Evolutionary conservation across 805 yeast species (phyloP).

Genomic region (Suhomyces vadensis): DNA sequence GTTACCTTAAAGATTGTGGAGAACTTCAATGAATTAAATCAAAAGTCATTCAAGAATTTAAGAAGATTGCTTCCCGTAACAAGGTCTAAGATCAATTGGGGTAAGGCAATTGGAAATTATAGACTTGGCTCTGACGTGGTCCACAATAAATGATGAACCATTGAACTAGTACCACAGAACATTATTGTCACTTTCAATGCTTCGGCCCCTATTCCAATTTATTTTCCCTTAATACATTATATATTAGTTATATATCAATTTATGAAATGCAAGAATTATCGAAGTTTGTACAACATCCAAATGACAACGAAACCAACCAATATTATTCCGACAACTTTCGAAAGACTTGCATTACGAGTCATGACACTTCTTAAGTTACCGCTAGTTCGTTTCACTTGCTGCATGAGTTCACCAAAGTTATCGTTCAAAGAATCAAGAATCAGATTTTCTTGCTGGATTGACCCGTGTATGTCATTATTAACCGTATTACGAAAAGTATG

Average conservation of each 20-base stretch:
- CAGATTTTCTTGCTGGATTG: conserved; percentile 42
- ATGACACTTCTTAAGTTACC: conserved; percentile 42
- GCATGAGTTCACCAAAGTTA: conserved; percentile 39
- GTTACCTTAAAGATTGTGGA: conserved; percentile 61
- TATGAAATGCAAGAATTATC: conserved; percentile 3
- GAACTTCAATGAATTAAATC: conserved; percentile 72
- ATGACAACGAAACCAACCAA: conserved; percentile 34
- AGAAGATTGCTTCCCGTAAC: conserved; percentile 93
- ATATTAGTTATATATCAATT: not conserved
- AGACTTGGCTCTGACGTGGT: conserved; percentile 80
- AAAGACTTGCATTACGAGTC: conserved; percentile 43
- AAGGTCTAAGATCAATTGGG: conserved; percentile 92
- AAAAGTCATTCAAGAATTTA: conserved; percentile 74
- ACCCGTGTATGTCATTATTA: conserved; percentile 42
- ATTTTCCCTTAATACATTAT: not conserved
- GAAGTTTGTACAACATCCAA: conserved; percentile 41
- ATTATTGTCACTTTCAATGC: not conserved
- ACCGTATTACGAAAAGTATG: conserved; percentile 45
- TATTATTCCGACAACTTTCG: conserved; percentile 38
- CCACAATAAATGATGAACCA: conserved; percentile 24
- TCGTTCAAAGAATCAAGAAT: conserved; percentile 40
- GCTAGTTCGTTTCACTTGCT: conserved; percentile 40
- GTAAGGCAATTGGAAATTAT: conserved; percentile 86
- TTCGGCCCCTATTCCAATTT: not conserved
- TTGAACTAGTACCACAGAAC: not conserved